Conservation (phyloP, 306 rosid species). For the Cicer bijugum region DNA sequence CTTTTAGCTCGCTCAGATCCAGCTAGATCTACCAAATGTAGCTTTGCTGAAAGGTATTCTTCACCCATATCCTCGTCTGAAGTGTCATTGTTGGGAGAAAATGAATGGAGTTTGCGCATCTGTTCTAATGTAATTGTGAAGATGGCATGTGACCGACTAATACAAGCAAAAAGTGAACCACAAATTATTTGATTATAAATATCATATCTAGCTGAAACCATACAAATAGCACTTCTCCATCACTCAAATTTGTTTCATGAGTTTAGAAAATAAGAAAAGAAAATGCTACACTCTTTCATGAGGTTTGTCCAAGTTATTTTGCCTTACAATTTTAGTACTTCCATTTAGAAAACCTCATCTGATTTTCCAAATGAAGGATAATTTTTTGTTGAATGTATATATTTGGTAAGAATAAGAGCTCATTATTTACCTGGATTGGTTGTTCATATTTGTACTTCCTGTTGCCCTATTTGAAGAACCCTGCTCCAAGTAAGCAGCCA, state of each 20-base stretch:
- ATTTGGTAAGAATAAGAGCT: slow-evolving; percentile 29
- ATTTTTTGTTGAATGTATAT: slow-evolving; percentile 24
- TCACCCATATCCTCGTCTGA: slow-evolving; percentile 80
- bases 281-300: slow-evolving; percentile 25
- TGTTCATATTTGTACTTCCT: slow-evolving; percentile 90
- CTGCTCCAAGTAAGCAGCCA: slow-evolving; percentile 79
- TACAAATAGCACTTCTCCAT: slow-evolving; percentile 32
- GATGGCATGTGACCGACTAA: slow-evolving; percentile 92
- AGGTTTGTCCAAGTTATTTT: slow-evolving; percentile 11
- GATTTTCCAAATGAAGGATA: slow-evolving; percentile 32
- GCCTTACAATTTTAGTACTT: slow-evolving; percentile 20
- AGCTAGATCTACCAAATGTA: slow-evolving; percentile 89
- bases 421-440: slow-evolving; percentile 71
- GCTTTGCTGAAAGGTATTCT: slow-evolving; percentile 83
- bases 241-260: slow-evolving; percentile 34
- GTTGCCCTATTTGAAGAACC: slow-evolving; percentile 83
- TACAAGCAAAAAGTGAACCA: slow-evolving; percentile 47
- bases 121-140: slow-evolving; percentile 86
- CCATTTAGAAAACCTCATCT: slow-evolving; percentile 24
- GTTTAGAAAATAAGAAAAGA: slow-evolving; percentile 40
- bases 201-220: slow-evolving; percentile 32
- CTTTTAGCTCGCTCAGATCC: slow-evolving; percentile 93
- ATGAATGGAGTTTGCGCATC: slow-evolving; percentile 68
- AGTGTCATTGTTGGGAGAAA: slow-evolving; percentile 60
- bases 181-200: slow-evolving; percentile 43